Evolutionary conservation across 106 monocot genomes (phyloP).

Genomic region (Alisma plantagoaquatica): DNA sequence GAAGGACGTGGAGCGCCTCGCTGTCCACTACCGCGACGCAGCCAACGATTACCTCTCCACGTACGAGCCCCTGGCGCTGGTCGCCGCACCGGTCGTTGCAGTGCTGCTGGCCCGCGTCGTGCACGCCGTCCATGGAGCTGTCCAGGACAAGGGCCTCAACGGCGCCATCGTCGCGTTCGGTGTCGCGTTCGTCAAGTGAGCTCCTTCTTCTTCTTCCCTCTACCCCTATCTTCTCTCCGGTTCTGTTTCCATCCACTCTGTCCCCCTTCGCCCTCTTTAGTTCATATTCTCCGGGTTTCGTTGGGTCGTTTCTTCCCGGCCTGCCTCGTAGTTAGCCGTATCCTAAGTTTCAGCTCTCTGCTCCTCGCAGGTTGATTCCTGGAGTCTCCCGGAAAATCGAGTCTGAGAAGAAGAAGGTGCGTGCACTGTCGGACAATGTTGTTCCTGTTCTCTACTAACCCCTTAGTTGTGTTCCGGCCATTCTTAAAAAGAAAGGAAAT

Average conservation of each 20-base stretch:
- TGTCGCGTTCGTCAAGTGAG: slow-evolving; percentile 55
- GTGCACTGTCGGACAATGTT: too few relatives aligned
- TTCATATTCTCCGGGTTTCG: too few relatives aligned
- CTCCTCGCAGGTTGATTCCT: slow-evolving; percentile 65
- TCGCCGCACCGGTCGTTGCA: slow-evolving; percentile 45
- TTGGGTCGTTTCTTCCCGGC: too few relatives aligned
- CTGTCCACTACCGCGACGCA: too few relatives aligned
- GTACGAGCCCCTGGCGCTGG: slow-evolving; percentile 75
- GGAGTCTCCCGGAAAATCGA: slow-evolving; percentile 61
- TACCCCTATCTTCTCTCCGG: too few relatives aligned
- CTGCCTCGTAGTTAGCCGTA: too few relatives aligned
- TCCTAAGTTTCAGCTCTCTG: too few relatives aligned
- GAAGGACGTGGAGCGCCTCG: too few relatives aligned
- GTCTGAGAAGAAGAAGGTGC: slow-evolving; percentile 92
- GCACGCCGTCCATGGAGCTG: slow-evolving; percentile 21
- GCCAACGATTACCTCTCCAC: slow-evolving; percentile 59
- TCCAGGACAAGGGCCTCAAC: slow-evolving; percentile 54
- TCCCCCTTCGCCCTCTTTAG: background rate
- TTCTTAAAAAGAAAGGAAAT: too few relatives aligned
- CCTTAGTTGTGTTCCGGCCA: too few relatives aligned
- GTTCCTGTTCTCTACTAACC: too few relatives aligned
- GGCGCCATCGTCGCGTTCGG: slow-evolving; percentile 29
- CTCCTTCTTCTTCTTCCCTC: too few relatives aligned
- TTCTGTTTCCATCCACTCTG: background rate
- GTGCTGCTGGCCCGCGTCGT: slow-evolving; percentile 43